These are phyloP conservation scores for Collybia sordida DNA, from an alignment of 768 basidiomycete species.

Conservation along the genomic window DNA sequence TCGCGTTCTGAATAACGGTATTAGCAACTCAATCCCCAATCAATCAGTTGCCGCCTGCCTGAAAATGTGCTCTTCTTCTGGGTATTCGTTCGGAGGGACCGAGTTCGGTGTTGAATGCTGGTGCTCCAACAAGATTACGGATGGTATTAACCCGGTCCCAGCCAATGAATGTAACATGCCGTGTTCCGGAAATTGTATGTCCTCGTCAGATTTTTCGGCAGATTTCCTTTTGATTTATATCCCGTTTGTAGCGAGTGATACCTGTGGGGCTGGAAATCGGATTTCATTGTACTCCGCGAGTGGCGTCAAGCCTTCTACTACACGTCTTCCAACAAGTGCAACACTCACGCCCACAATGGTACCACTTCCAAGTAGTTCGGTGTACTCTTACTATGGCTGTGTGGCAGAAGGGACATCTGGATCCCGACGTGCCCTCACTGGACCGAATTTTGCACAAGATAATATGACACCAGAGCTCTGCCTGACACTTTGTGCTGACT, in stretches of 20 bases:
- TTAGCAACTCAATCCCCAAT: conserved; percentile 7
- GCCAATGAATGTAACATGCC: conserved; percentile 28
- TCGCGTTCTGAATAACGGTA: conserved; percentile 21
- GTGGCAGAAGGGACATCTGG: conserved; percentile 32
- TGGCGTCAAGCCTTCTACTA: background rate
- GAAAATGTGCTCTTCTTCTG: conserved; percentile 21
- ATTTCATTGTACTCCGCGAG: conserved; percentile 16
- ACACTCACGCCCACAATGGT: conserved; percentile 10
- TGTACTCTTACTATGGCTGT: conserved; percentile 25
- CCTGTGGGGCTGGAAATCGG: conserved; percentile 28
- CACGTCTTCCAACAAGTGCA: background rate
- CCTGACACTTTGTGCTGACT: conserved; percentile 27
- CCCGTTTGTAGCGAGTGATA: conserved; percentile 21
- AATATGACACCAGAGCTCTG: conserved; percentile 32
- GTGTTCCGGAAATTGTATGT: conserved; percentile 31
- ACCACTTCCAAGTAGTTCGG: conserved; percentile 9
- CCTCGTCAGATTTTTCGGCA: background rate
- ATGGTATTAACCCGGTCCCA: conserved; percentile 15
- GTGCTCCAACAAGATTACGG: conserved; percentile 23
- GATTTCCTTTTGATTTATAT: background rate
- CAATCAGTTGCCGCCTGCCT: conserved; percentile 29
- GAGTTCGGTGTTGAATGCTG: conserved; percentile 33
- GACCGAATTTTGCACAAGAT: conserved; percentile 17
- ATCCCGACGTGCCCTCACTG: conserved; percentile 30
- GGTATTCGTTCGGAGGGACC: conserved; percentile 28